Conservation (phyloP, 2,329 filamentous ascomycete species). For the Keithomyces neogunnii region DNA sequence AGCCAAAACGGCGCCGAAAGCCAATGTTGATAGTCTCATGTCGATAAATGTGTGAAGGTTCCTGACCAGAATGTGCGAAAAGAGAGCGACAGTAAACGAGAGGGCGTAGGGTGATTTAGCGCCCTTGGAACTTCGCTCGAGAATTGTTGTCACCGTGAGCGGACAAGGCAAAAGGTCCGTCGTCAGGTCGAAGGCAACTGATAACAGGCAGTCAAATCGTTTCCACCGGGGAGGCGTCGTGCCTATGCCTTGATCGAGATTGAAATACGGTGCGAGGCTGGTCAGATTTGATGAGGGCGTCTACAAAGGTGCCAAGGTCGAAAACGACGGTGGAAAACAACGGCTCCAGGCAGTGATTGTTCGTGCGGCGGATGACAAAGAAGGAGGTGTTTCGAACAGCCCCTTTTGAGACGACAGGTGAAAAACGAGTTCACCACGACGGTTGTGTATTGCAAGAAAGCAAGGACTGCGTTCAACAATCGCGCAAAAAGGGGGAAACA, state of each 20-base stretch:
- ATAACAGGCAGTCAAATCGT: conserved; percentile 12
- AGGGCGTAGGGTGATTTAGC: background rate
- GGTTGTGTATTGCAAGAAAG: conserved; percentile 1
- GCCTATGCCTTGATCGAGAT: background rate
- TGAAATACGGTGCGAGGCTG: background rate
- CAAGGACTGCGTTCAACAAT: background rate
- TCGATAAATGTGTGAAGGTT: conserved; percentile 3
- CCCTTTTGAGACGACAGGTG: background rate
- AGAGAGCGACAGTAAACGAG: background rate
- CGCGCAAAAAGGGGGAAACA: conserved; percentile 1
- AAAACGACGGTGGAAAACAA: background rate
- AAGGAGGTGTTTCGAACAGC: background rate
- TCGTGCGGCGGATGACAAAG: background rate
- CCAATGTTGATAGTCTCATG: conserved; percentile 24
- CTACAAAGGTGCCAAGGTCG: background rate
- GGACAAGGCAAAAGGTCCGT: background rate
- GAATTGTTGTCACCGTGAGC: background rate
- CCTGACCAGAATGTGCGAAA: conserved; percentile 11
- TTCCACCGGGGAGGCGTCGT: conserved; percentile 15
- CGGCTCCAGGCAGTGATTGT: background rate
- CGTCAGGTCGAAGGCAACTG: background rate
- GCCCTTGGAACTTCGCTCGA: background rate
- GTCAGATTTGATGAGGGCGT: background rate
- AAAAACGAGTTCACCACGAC: background rate
- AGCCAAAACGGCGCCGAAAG: conserved; percentile 20